A percentile compares a stretch with the other conserved stretches of the same genome.
Conservation (phyloP, 2,329 filamentous ascomycete genomes). For the Pseudocercospora eumusae region DNA sequence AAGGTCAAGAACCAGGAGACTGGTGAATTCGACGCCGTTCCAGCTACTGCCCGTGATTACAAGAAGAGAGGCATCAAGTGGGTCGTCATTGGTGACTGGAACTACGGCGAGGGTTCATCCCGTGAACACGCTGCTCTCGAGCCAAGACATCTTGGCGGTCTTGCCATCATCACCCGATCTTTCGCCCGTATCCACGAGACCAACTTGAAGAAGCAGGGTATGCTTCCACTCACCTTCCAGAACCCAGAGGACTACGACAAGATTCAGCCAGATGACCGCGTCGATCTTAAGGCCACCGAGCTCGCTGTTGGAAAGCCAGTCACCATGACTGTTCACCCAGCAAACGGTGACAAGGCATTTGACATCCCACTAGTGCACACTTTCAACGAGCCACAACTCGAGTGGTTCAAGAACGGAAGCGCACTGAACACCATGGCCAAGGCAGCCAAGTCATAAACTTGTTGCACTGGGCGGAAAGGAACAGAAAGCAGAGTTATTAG, state of each 20-base stretch:
- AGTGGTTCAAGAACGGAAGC: conserved; percentile 99
- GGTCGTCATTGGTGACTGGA: conserved; percentile 99
- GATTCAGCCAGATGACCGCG: conserved; percentile 88
- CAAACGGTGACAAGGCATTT: conserved; percentile 72
- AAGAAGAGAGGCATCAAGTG: conserved; percentile 95
- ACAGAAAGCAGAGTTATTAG: conserved; percentile 14
- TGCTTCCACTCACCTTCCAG: conserved; percentile 95
- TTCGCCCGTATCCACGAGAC: conserved; percentile 99
- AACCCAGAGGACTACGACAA: conserved; percentile 97
- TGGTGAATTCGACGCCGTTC: conserved; percentile 82
- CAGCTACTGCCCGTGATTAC: conserved; percentile 94
- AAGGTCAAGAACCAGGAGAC: conserved; percentile 91
- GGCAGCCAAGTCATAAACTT: conserved; percentile 38
- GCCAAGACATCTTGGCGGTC: conserved; percentile 92
- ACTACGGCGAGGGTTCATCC: conserved; percentile 96
- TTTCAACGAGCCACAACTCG: conserved; percentile 96
- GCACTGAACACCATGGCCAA: conserved; percentile 99
- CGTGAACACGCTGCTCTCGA: conserved; percentile 98
- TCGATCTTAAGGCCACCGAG: conserved; percentile 86
- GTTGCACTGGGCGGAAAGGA: conserved; percentile 10
- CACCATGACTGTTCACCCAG: conserved; percentile 88
- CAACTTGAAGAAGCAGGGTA: conserved; percentile 99
- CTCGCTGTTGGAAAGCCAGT: conserved; percentile 90
- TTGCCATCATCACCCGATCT: conserved; percentile 91
- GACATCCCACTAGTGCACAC: conserved; percentile 87